A percentile compares a stretch with the other conserved stretches of the same genome.
These are phyloP conservation scores for Collybiopsis luxurians DNA, from an alignment of 768 basidiomycete genomes.

Conservation along the genomic window DNA sequence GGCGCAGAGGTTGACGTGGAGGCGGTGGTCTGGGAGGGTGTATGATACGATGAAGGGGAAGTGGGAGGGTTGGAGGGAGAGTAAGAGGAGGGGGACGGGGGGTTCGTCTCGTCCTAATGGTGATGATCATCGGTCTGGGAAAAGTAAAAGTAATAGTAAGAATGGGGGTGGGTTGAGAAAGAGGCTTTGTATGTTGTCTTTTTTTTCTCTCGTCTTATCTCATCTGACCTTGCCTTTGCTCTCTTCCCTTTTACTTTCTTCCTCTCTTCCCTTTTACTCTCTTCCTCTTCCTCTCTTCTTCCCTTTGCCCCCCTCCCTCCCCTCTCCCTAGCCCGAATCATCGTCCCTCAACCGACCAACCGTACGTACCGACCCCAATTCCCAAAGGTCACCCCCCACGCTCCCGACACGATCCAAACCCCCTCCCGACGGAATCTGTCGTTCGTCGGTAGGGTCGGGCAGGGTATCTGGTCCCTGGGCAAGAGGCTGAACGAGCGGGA, in stretches of 20 bases:
- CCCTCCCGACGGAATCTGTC: slow-evolving; percentile 62
- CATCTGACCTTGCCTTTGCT: background rate
- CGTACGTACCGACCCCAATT: slow-evolving; percentile 61
- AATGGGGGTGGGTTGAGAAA: slow-evolving; percentile 9
- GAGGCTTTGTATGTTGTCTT: slow-evolving; percentile 2
- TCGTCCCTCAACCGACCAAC: slow-evolving; percentile 18
- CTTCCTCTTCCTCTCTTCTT: background rate
- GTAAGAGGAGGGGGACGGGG: no score
- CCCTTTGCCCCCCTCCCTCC: background rate
- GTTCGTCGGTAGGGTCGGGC: slow-evolving; percentile 59
- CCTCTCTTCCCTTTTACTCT: background rate
- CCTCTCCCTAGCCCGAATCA: background rate
- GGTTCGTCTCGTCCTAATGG: no score
- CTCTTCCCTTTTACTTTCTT: background rate
- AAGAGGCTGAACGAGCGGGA: slow-evolving; percentile 66
- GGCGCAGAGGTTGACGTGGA: slow-evolving; percentile 36
- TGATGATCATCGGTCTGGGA: background rate
- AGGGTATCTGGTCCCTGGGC: slow-evolving; percentile 71
- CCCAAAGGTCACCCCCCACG: slow-evolving; percentile 79
- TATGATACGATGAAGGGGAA: slow-evolving; percentile 12
- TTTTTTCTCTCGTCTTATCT: no score
- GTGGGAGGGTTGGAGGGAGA: slow-evolving; percentile 6
- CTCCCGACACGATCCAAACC: slow-evolving; percentile 83
- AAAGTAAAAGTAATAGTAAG: background rate
- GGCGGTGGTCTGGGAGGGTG: slow-evolving; percentile 38